phyloP scores from a whole-genome alignment of 805 yeast genomes.

The Starmerella scarabaei region DNA sequence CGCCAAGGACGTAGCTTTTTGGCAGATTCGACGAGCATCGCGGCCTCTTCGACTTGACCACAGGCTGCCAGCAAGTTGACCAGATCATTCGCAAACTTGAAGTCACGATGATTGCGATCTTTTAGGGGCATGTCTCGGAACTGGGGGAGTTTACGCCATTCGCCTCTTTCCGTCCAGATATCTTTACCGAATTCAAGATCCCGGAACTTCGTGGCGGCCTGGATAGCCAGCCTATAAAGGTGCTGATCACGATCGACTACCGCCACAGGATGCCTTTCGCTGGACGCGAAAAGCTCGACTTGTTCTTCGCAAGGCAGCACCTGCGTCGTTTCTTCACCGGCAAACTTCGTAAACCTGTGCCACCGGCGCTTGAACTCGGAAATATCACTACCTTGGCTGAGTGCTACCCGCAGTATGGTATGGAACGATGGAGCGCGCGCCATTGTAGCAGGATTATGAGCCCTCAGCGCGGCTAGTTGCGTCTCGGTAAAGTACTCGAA shows the following conservation, averaged over 20 bases:
- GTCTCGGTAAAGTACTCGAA: constrained; percentile 43
- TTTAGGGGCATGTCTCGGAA: constrained; percentile 35
- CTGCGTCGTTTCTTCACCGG: not conserved
- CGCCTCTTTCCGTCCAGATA: constrained; percentile 72
- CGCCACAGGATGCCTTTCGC: constrained; percentile 1
- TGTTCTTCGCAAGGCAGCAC: not conserved
- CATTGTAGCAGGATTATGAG: constrained; percentile 31
- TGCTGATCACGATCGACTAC: constrained; percentile 31
- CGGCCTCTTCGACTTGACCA: constrained; percentile 53
- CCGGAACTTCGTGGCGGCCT: constrained; percentile 48
- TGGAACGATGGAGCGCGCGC: constrained; percentile 10
- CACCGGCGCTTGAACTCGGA: constrained; percentile 30
- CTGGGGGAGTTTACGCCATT: constrained; percentile 42
- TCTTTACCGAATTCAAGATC: constrained; percentile 46
- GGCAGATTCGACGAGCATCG: constrained; percentile 53
- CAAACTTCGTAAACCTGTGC: constrained; percentile 21
- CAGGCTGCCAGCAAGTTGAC: constrained; percentile 43
- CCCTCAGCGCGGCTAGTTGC: constrained; percentile 34
- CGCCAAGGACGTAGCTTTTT: constrained; percentile 61
- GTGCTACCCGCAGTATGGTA: constrained; percentile 39
- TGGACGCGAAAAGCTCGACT: not conserved
- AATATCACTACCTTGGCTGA: constrained; percentile 27
- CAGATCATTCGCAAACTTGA: constrained; percentile 62
- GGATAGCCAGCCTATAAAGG: constrained; percentile 47
- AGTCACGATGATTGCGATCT: constrained; percentile 39